Evolutionary conservation across 192 early-diverging fungal species (phyloP), one percentile per base, ranked within the genome.

Genomic region (Dissophora ornata): DNA sequence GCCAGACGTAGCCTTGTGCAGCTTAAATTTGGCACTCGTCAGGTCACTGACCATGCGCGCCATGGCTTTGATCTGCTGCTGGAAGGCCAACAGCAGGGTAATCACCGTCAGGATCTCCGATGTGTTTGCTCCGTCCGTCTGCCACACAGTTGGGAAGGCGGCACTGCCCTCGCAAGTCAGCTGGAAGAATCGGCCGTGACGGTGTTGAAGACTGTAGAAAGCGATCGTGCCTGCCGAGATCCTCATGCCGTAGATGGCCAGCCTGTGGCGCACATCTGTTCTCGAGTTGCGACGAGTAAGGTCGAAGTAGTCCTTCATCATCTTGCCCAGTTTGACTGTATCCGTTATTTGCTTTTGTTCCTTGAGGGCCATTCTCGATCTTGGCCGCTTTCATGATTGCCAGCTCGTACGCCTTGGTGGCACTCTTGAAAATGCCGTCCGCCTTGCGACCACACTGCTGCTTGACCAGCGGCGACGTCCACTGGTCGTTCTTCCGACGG

Each of bases 281-380:
- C 36, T 18, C 7, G 24, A 44, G 24, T 41, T 28, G 8, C 40
- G 21, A 21, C 21, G 40, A 34, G 44, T 44, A 13, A 57, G 30
- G 26, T 57, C 56, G 34, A 34, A 57, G 24, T 19, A 44, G 38
- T 57, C 56, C 38, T 57, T 57, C 56, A 57, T 57, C 56, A 57
- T 44, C 21, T 57, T 57, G 3, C 22, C 36, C 19, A 57, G 56
- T 34, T 57, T 57, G 19, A 44, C 15, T 2, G 56, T 57, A n/a
- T 57, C 56, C 7, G 22, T 44, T 40, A 57, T 57, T n/a, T 1
- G 41, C 56, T 34, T 57, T 57, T 44, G 56, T 44, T 28, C 56
- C 56, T 26, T 57, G 56, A 28, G 40, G 34, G 56, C 56, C 56
- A 44, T 57, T 57, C 33, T 57, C 56, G 26, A 57, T 57, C 40